A percentile compares a stretch with the other conserved stretches of the same genome.
Evolutionary conservation across 2,329 filamentous ascomycete genomes (phyloP).

Genomic region (Sporothrix humicola): DNA sequence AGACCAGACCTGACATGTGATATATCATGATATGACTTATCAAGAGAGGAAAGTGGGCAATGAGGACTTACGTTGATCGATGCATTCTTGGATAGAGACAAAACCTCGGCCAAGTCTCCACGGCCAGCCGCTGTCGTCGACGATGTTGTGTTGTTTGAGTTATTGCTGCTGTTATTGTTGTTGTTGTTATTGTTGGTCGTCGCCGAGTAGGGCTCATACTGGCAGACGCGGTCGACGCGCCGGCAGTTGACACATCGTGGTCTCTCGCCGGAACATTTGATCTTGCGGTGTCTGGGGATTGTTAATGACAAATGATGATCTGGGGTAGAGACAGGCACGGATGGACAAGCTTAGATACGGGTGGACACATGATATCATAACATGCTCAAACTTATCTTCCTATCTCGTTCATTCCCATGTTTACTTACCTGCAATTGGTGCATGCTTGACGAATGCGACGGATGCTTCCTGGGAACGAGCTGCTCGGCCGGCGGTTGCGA

Average conservation of each 20-base stretch:
- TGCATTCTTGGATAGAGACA: background rate
- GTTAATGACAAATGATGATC: too few relatives aligned
- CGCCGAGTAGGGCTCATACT: background rate
- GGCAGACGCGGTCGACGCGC: background rate
- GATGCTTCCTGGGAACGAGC: conserved; percentile 5
- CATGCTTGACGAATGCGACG: conserved; percentile 2
- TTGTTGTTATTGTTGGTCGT: background rate
- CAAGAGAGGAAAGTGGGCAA: background rate
- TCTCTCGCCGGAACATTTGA: conserved; percentile 11
- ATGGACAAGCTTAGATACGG: too few relatives aligned
- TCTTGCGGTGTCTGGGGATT: background rate
- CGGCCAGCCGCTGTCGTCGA: background rate
- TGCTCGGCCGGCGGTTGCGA: background rate
- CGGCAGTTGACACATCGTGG: conserved; percentile 1
- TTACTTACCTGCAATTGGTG: conserved; percentile 2
- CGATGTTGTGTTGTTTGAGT: background rate
- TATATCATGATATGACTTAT: background rate
- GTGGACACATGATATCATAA: too few relatives aligned
- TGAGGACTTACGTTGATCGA: background rate
- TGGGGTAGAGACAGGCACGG: too few relatives aligned
- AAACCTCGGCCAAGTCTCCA: background rate
- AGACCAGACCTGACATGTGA: background rate
- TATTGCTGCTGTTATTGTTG: background rate
- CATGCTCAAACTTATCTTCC: too few relatives aligned
- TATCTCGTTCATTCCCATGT: too few relatives aligned